Base-by-base conservation (phyloP, 2,329 filamentous ascomycete genomes). In the Coleophoma eucalyptorum region DNA sequence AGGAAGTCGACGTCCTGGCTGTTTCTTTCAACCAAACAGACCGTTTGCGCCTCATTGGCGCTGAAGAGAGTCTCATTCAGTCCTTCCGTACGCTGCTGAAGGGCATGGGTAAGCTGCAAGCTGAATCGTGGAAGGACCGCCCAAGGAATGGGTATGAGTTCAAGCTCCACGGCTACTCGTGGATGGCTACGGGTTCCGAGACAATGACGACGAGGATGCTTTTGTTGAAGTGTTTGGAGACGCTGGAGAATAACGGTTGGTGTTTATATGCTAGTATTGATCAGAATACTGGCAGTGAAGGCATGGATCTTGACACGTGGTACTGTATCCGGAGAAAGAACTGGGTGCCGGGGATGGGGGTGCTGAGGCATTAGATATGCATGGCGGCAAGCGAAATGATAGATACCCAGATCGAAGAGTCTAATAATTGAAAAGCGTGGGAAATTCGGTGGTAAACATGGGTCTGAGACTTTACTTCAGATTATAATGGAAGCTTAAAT, bases 231-330 rank as follows among this genome's bases (percentile, higher is more conserved):
- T 53, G 72, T 52, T 50, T 71, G 51, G 66, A 66, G 43, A 53
- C 52, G 13, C 55, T 71, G 21, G 70, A 71, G 51, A 55, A 55
- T 4, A 60, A 67, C 46, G 69, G 69, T 1, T 72, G 68, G 64
- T 66, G 62, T 43, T 60, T 71, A 13, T 72, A 72, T 58, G 66
- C 67, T 2, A 69, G 67, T 51, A 59, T 73, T 26, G 66, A 70
- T 51, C 67, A 70, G 49, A 61, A 40, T 48, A 50, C 51, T n/a
- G 52, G 60, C 19, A 42, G 57, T 38, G 7, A 58, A 55, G 47
- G 44, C 7, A 51, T 49, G 37, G 58, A 62, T 43, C 55, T 58
- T 2, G 60, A 62, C 45, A 57, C 50, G 42, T 62, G 60, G 60
- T 60, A 57, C 52, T 61, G 58, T 43, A 55, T 62, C 7, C 57